Evolutionary conservation across 192 early-diverging fungal genomes (phyloP), one percentile per base, ranked within the genome.

Genomic region (Ambispora gerdemannii): DNA sequence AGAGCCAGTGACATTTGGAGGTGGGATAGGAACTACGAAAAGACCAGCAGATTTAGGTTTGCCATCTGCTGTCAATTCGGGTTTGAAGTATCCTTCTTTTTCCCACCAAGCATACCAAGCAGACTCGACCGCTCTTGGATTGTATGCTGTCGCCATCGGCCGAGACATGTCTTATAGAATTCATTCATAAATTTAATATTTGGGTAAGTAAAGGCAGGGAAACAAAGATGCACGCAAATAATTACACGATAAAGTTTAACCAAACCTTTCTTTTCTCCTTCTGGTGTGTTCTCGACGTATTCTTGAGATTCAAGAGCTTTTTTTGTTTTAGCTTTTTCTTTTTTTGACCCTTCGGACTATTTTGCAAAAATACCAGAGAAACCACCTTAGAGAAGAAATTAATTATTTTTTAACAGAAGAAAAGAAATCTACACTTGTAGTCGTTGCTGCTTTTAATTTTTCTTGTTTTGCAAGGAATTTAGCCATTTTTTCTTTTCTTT

Each of bases 41-140:
- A 84, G 75, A 63, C 93, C 95, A 66, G 90, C 90, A 11, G 88
- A 79, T 61, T 83, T 86, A 73, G 83, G 67, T 72, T 90, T 83
- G 55, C 91, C 94, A 67, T 92, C 86, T 24, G 78, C 71, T 1
- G 80, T 83, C 60, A 92, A 78, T 70, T 88, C 79, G 13, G 97
- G 97, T 74, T 94, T 84, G 74, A 99, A 98, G 78, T 85, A 93
- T 11, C 90, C 91, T 74, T 90, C 79, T 82, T 93, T 89, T 79
- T 94, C 93, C 96, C 97, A 98, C 94, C 95, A 99, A 30, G 83
- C 86, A 76, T 98, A 95, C 97, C 95, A 99, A 25, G 93, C 88
- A 25, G 92, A 78, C 77, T 99, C 97, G 28, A 99, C 97, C 31
- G 89, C 92, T 50, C 71, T 83, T 11, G 95, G 94, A 67, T 95